phyloP scores from a whole-genome alignment of 2,329 filamentous ascomycete genomes.

The Nemania sp. region DNA sequence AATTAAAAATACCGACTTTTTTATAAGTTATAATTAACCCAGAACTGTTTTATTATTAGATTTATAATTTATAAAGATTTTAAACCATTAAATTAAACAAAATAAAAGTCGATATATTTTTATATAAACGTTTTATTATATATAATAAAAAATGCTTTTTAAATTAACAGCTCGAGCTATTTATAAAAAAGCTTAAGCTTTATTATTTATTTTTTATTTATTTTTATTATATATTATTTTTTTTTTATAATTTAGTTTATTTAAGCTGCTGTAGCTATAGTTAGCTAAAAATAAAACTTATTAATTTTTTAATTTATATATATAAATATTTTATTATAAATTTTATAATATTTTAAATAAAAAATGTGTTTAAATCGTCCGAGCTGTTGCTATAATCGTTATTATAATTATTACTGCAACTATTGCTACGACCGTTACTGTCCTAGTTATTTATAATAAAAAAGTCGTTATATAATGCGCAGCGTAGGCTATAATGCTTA shows the following conservation, averaged over 20 bases:
- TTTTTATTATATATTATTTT: neutral
- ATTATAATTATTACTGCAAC: too few species aligned
- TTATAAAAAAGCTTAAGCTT: neutral
- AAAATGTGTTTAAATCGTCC: neutral
- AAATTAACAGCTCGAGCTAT: neutral
- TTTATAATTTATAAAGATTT: neutral
- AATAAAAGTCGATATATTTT: neutral
- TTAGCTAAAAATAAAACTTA: slow-evolving; percentile 1
- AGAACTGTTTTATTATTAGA: neutral
- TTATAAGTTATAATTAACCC: neutral
- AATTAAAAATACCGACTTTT: neutral
- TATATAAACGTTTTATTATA: slow-evolving; percentile 2
- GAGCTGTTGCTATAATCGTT: neutral
- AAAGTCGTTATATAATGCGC: too few species aligned
- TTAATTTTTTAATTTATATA: neutral
- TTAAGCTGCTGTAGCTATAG: neutral
- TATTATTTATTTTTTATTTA: neutral
- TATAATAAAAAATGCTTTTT: neutral
- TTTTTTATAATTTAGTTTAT: neutral
- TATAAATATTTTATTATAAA: neutral
- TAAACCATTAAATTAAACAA: neutral
- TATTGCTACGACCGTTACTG: too few species aligned
- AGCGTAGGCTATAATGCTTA: too few species aligned
- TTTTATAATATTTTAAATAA: neutral
- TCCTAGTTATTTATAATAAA: too few species aligned